A percentile compares a stretch with the other conserved stretches of the same genome.
These are phyloP conservation scores for Penicillium maclennaniae DNA, from an alignment of 495 filamentous ascomycete genomes.

Conservation along the genomic window DNA sequence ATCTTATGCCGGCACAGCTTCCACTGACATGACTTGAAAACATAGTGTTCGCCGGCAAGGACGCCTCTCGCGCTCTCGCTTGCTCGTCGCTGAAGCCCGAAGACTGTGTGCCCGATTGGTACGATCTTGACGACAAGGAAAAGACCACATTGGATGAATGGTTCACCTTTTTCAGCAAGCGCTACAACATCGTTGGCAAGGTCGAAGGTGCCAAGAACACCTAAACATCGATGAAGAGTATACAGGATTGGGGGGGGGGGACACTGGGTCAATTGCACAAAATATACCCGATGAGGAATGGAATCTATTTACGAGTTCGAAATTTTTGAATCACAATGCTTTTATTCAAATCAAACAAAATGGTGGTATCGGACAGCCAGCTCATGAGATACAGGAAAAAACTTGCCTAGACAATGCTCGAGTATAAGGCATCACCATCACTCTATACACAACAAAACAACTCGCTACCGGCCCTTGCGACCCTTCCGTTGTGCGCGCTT, in stretches of 20 bases:
- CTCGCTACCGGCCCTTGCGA: constrained; percentile 42
- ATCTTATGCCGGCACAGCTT: background rate
- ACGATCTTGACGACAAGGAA: constrained; percentile 81
- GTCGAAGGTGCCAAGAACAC: constrained; percentile 51
- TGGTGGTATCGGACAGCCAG: constrained; percentile 20
- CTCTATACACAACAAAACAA: constrained; percentile 14
- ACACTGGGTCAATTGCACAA: constrained; percentile 1
- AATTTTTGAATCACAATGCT: constrained; percentile 15
- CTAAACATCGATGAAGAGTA: constrained; percentile 6
- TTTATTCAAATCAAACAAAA: constrained; percentile 13
- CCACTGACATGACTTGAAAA: constrained; percentile 14
- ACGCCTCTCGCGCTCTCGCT: constrained; percentile 84
- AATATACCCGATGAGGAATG: constrained; percentile 12
- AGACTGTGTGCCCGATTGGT: constrained; percentile 80
- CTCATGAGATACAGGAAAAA: constrained; percentile 6
- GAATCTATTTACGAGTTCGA: background rate
- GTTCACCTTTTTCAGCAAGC: constrained; percentile 92
- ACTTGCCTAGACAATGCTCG: background rate
- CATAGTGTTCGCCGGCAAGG: constrained; percentile 95
- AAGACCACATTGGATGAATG: constrained; percentile 83
- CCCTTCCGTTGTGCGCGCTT: constrained; percentile 58
- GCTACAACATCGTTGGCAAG: constrained; percentile 88
- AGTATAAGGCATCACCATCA: constrained; percentile 4
- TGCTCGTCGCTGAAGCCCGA: constrained; percentile 81
- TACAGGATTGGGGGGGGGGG: background rate